phyloP scores from a whole-genome alignment of 2,329 filamentous ascomycete genomes.

The Daldinia sp. region DNA sequence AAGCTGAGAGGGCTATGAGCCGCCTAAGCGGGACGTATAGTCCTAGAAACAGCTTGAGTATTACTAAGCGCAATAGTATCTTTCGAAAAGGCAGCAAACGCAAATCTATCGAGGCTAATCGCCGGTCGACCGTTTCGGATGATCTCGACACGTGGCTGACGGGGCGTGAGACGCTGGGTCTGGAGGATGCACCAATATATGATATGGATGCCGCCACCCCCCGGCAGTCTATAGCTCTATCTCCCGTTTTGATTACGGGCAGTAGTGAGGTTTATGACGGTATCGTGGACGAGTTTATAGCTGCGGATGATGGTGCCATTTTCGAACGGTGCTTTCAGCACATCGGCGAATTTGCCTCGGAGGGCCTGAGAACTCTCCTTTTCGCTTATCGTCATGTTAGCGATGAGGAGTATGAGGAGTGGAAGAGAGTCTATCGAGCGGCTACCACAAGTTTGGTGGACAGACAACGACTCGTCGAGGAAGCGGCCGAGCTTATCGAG shows the following conservation, averaged over 20 bases:
- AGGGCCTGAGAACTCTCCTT: conserved; percentile 85
- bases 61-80: conserved; percentile 46
- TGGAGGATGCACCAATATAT: conserved; percentile 37
- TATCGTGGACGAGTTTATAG: conserved; percentile 67
- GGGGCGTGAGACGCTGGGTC: conserved; percentile 46
- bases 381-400: conserved; percentile 83
- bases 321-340: conserved; percentile 91
- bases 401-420: conserved; percentile 75
- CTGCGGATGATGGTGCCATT: conserved; percentile 68
- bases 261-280: conserved; percentile 58
- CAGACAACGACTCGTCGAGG: conserved; percentile 80
- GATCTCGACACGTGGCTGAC: conserved; percentile 50
- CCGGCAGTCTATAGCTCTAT: conserved; percentile 49
- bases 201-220: conserved; percentile 40
- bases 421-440: conserved; percentile 80
- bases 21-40: conserved; percentile 45
- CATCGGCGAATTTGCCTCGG: conserved; percentile 85
- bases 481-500: conserved; percentile 83
- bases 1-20: conserved; percentile 47
- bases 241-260: conserved; percentile 43
- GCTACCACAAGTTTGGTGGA: conserved; percentile 85
- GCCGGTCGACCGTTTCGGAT: conserved; percentile 40
- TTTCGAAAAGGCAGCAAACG: conserved; percentile 47
- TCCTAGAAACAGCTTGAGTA: conserved; percentile 52
- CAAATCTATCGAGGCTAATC: conserved; percentile 45